phyloP scores from a whole-genome alignment of 306 rosid species.

The Fragaria vesca region DNA sequence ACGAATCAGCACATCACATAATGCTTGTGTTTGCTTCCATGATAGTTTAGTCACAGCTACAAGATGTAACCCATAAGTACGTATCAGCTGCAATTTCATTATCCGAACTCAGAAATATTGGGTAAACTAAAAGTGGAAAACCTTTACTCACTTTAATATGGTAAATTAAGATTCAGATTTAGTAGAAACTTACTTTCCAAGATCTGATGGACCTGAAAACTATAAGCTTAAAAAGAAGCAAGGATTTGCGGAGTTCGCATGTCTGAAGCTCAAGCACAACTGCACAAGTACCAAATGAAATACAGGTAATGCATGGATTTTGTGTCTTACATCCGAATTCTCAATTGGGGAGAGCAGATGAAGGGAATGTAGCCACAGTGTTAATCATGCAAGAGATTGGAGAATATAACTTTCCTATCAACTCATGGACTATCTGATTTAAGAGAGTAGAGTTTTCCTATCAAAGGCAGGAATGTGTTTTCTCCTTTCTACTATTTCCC shows the following conservation, averaged over 20 bases:
- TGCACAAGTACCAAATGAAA: constrained; percentile 4
- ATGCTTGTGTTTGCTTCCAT: constrained; percentile 3
- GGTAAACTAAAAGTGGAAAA: background rate
- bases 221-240: background rate
- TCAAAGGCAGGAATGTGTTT: too few relatives aligned
- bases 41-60: background rate
- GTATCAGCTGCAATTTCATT: background rate
- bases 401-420: too few relatives aligned
- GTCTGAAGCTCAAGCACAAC: background rate
- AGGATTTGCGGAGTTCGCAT: constrained; percentile 2
- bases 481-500: too few relatives aligned
- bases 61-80: constrained; percentile 7
- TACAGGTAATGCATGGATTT: background rate
- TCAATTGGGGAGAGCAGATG: background rate
- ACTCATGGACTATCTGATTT: too few relatives aligned
- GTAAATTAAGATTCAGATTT: background rate
- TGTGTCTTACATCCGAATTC: background rate
- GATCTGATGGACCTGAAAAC: background rate
- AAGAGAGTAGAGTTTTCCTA: too few relatives aligned
- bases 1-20: background rate
- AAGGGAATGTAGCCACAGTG: constrained; percentile 7
- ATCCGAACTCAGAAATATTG: background rate
- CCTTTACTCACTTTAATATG: background rate
- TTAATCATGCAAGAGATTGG: background rate
- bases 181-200: background rate